phyloP scores from a whole-genome alignment of 768 basidiomycete species.

The Tylopilus felleus region DNA sequence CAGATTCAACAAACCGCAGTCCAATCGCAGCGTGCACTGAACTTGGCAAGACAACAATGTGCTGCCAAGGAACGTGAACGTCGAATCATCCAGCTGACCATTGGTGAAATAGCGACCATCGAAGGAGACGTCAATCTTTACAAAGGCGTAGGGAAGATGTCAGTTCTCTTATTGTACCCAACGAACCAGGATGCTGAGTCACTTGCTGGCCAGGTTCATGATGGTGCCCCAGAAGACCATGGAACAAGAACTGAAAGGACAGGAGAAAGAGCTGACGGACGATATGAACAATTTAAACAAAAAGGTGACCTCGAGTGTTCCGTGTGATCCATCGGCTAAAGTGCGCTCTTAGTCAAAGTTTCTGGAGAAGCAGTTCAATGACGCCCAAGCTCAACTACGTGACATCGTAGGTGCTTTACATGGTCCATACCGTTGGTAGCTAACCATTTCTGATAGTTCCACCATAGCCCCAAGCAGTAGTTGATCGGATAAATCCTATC shows the following conservation, averaged over 20 bases:
- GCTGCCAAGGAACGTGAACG: constrained; percentile 83
- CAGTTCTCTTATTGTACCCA: constrained; percentile 2
- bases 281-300: constrained; percentile 80
- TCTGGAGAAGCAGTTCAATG: constrained; percentile 90
- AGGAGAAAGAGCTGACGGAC: constrained; percentile 82
- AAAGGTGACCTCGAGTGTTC: constrained; percentile 53
- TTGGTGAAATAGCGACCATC: constrained; percentile 72
- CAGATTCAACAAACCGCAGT: constrained; percentile 93
- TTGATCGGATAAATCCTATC: constrained; percentile 4
- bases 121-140: constrained; percentile 78
- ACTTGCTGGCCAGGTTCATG: constrained; percentile 68
- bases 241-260: constrained; percentile 67
- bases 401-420: constrained; percentile 61
- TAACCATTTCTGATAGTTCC: constrained; percentile 24
- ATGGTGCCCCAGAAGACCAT: constrained; percentile 76
- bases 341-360: constrained; percentile 66
- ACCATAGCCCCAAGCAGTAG: constrained; percentile 29
- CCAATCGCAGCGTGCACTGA: constrained; percentile 77
- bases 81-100: constrained; percentile 85
- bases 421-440: not conserved
- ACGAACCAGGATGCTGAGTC: not conserved
- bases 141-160: constrained; percentile 97
- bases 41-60: constrained; percentile 70
- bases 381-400: constrained; percentile 81
- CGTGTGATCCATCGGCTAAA: not conserved